phyloP scores from a whole-genome alignment of 2,329 filamentous ascomycete species.

The Coniochaeta ligniaria region DNA sequence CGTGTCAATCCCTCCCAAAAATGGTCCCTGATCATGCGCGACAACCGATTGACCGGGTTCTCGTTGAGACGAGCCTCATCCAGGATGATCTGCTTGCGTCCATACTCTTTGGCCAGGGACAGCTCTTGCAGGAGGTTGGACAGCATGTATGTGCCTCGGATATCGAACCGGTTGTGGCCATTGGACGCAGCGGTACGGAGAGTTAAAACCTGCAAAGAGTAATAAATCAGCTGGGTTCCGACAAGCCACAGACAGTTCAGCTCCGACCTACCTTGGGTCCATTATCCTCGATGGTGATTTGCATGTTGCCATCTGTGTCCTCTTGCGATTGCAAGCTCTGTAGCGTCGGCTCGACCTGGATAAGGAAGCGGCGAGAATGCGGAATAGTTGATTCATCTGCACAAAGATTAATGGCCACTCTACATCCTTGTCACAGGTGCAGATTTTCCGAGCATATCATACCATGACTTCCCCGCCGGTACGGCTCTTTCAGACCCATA shows the following conservation, averaged over 20 bases:
- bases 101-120: constrained; percentile 84
- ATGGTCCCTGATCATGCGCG: constrained; percentile 76
- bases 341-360: constrained; percentile 80
- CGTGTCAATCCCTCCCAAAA: constrained; percentile 93
- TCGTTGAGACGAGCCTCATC: constrained; percentile 90
- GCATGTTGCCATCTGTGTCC: constrained; percentile 89
- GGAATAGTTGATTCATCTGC: constrained; percentile 66
- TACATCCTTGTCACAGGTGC: neutral
- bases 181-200: constrained; percentile 80
- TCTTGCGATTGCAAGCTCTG: constrained; percentile 75
- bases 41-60: constrained; percentile 85
- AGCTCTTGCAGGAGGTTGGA: constrained; percentile 95
- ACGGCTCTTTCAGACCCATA: constrained; percentile 44
- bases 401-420: constrained; percentile 1
- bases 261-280: constrained; percentile 67
- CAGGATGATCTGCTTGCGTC: constrained; percentile 80
- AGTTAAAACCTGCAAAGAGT: constrained; percentile 56
- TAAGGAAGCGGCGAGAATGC: constrained; percentile 68
- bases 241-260: constrained; percentile 2
- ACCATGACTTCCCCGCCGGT: constrained; percentile 54
- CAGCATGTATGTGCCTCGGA: constrained; percentile 94
- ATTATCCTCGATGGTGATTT: constrained; percentile 94
- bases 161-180: constrained; percentile 80
- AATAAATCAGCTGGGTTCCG: constrained; percentile 5
- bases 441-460: constrained; percentile 15